Conservation (phyloP, 345 rosid species). For the Eucalyptus pumila region DNA sequence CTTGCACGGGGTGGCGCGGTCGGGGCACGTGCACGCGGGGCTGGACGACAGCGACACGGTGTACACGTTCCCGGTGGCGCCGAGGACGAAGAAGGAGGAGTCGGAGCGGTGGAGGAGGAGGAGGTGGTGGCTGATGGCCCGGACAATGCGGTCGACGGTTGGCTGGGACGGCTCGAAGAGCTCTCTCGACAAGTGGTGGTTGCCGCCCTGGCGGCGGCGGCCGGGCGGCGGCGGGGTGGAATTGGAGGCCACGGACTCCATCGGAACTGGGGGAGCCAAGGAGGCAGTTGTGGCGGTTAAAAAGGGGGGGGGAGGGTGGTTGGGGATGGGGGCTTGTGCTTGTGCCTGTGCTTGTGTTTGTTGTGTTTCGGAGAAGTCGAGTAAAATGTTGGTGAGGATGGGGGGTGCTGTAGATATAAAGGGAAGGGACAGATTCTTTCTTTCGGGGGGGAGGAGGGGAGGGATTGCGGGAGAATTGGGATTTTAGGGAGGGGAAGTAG, state of each 20-base stretch:
- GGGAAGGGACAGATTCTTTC: constrained; percentile 33
- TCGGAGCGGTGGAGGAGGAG: constrained; percentile 56
- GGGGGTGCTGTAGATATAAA: background rate
- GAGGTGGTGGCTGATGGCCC: constrained; percentile 64
- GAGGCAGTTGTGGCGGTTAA: too few species aligned
- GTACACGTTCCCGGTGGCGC: constrained; percentile 86
- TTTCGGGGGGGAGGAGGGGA: constrained; percentile 17
- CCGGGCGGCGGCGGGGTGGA: background rate
- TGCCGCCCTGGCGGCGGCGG: background rate
- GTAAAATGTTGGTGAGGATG: background rate
- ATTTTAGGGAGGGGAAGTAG: background rate
- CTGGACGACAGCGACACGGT: constrained; percentile 39
- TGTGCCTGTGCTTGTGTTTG: background rate
- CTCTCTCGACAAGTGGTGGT: background rate
- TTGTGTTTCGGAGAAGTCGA: background rate
- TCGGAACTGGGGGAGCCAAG: background rate
- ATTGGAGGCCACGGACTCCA: constrained; percentile 45
- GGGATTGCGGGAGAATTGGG: constrained; percentile 29
- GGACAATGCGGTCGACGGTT: constrained; percentile 38
- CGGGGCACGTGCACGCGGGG: constrained; percentile 83
- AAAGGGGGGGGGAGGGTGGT: background rate
- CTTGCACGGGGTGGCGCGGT: constrained; percentile 77
- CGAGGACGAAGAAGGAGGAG: constrained; percentile 53
- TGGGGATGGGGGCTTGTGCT: background rate
- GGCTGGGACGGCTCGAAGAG: constrained; percentile 25